phyloP scores from a whole-genome alignment of 1,139 yeast genomes.

The Kodamaea plutei region DNA sequence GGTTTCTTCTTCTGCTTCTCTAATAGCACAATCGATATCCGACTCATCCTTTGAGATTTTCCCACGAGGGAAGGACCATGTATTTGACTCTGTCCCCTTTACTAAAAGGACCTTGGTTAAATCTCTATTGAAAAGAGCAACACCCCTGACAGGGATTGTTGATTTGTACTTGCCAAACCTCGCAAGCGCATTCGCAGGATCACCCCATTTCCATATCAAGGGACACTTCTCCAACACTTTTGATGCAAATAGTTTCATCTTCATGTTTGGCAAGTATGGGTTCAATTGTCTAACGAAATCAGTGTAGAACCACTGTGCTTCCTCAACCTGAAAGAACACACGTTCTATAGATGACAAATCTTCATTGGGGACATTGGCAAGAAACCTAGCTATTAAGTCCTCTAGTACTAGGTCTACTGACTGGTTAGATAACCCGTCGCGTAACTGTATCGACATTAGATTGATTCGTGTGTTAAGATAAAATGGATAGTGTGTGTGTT shows the following conservation, averaged over 20 bases:
- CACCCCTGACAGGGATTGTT: conserved; percentile 94
- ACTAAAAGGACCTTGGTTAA: conserved; percentile 74
- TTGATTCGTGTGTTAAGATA: conserved; percentile 6
- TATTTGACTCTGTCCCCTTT: conserved; percentile 75
- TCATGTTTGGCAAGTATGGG: conserved; percentile 73
- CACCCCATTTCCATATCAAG: conserved; percentile 80
- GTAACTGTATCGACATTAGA: conserved; percentile 50
- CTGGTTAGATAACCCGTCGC: conserved; percentile 53
- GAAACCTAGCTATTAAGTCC: conserved; percentile 83
- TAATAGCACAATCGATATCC: conserved; percentile 86
- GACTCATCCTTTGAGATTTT: conserved; percentile 91
- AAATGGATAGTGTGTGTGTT: too few relatives aligned
- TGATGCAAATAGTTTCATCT: conserved; percentile 75
- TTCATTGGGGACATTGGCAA: conserved; percentile 87
- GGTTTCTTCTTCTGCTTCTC: conserved; percentile 95
- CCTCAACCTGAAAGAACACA: conserved; percentile 91
- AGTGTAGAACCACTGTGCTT: conserved; percentile 96
- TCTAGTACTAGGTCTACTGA: conserved; percentile 76
- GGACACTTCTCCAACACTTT: conserved; percentile 77
- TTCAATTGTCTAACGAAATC: conserved; percentile 77
- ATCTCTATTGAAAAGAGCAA: conserved; percentile 74
- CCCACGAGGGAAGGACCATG: conserved; percentile 98
- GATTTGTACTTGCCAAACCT: conserved; percentile 82
- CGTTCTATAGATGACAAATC: conserved; percentile 84
- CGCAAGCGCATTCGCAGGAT: conserved; percentile 68